Percentiles rank a stretch among this genome's conserved stretches.
Evolutionary conservation across 1,284 basidiomycete genomes (phyloP).

Genomic region (Fomitiporia mediterranea): DNA sequence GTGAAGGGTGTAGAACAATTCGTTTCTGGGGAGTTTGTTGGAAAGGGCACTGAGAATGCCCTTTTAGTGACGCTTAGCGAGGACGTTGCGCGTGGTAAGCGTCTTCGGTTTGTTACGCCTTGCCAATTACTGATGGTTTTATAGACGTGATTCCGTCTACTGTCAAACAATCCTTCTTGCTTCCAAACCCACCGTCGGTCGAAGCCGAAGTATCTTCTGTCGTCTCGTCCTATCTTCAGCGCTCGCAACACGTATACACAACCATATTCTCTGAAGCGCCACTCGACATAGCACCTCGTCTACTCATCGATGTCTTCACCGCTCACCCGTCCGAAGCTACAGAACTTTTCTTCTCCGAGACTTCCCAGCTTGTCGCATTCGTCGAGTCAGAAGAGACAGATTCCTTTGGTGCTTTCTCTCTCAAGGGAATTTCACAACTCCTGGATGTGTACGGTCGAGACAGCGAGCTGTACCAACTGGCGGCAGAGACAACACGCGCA

Average conservation of each 20-base stretch:
- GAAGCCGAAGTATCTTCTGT: conserved; percentile 42
- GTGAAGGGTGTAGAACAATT: conserved; percentile 26
- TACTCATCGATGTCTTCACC: conserved; percentile 39
- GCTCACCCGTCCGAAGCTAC: conserved; percentile 35
- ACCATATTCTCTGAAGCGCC: conserved; percentile 38
- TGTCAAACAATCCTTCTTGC: conserved; percentile 41
- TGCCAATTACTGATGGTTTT: conserved; percentile 13
- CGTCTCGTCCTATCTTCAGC: conserved; percentile 50
- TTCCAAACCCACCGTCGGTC: conserved; percentile 26
- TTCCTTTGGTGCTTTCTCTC: conserved; percentile 54
- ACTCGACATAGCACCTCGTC: conserved; percentile 28
- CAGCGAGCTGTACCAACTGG: conserved; percentile 46
- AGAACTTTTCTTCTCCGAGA: conserved; percentile 38
- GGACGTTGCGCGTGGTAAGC: conserved; percentile 52
- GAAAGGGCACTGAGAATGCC: conserved; percentile 44
- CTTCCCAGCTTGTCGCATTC: conserved; percentile 45
- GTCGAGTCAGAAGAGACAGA: conserved; percentile 39
- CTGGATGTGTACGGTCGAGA: conserved; percentile 39
- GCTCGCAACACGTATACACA: conserved; percentile 54
- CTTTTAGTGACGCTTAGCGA: conserved; percentile 56
- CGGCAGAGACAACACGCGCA: conserved; percentile 39
- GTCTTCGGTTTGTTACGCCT: conserved; percentile 1
- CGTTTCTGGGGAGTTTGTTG: conserved; percentile 50
- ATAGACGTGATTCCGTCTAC: conserved; percentile 48
- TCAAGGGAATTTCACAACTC: conserved; percentile 37